Evolutionary conservation across 495 filamentous ascomycete species (phyloP), one percentile per base, ranked within the genome.

Genomic region (Annulohypoxylon moriforme): DNA sequence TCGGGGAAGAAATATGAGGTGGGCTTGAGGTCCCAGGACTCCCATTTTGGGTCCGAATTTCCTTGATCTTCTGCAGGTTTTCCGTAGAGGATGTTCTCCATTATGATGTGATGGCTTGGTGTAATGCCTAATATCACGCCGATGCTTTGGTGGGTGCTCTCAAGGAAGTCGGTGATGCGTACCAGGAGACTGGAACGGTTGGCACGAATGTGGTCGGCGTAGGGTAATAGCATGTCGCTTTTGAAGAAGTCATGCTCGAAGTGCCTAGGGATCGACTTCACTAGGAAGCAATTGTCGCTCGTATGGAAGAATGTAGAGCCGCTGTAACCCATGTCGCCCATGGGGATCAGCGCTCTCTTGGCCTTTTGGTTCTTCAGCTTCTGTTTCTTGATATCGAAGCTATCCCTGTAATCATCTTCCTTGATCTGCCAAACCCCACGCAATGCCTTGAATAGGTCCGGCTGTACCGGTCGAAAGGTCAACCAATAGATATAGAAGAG

Each of bases 231-330:
- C 40, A 93, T 80, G 34, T 91, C 88, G 1, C 86, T 76, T 60
- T 85, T 81, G 82, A 93, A 93, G 79, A 91, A 93, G 46, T 82
- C 81, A 72, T 92, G 83, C 64, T 93, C 90, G 64, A 89, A 91
- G 36, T 84, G 81, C 1, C 90, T 85, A 0, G 90, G 90, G 5
- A 93, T 76, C 9, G 87, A 89, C 72, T 93, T 93, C 72, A 92
- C 82, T 2, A 92, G 84, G 70, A 85, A 91, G 64, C 85, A 85
- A 16, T 81, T 80, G 68, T 92, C 85, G 20, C 82, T 70, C 0
- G 89, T 92, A 20, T 81, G 81, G 77, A 90, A 90, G 79, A 93
- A 93, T n/a, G 90, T 91, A 85, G 87, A 89, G 55, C 88, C 88
- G 8, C 86, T 89, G 68, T 87, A 88, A 0, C 88, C 88, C 70